phyloP scores from a whole-genome alignment of 306 rosid genomes.

The Quercus agrifolia region DNA sequence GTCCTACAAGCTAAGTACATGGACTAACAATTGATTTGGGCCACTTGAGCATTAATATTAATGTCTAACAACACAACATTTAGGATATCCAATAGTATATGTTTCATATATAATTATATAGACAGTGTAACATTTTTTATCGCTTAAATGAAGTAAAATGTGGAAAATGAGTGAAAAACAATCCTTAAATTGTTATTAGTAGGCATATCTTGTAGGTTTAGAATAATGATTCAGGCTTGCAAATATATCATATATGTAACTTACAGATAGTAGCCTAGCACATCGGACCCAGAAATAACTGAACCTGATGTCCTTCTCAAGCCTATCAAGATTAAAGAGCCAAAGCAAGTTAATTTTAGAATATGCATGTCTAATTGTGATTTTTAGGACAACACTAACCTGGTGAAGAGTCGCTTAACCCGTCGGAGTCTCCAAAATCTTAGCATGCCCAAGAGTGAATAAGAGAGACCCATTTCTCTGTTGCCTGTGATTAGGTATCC shows the following conservation, averaged over 20 bases:
- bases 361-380: not conserved
- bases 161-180: too few relatives aligned
- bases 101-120: too few relatives aligned
- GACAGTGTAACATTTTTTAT: too few relatives aligned
- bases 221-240: too few relatives aligned
- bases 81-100: too few relatives aligned
- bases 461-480: slow-evolving; percentile 44
- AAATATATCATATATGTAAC: slow-evolving; percentile 15
- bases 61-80: too few relatives aligned
- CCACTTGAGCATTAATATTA: too few relatives aligned
- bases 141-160: too few relatives aligned
- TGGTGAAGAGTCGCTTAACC: slow-evolving; percentile 76
- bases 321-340: slow-evolving; percentile 47
- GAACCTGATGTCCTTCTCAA: slow-evolving; percentile 95
- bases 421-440: slow-evolving; percentile 84
- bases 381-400: slow-evolving; percentile 38
- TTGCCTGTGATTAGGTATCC: slow-evolving; percentile 56
- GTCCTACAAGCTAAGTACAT: too few relatives aligned
- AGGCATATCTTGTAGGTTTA: too few relatives aligned
- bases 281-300: slow-evolving; percentile 84
- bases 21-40: too few relatives aligned
- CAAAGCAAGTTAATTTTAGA: not conserved
- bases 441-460: slow-evolving; percentile 65
- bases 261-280: slow-evolving; percentile 72
- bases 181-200: too few relatives aligned